A percentile compares a stretch with the other conserved stretches of the same genome.
phyloP scores from a whole-genome alignment of 2,329 filamentous ascomycete species.

The Simplicillium aogashimaense region DNA sequence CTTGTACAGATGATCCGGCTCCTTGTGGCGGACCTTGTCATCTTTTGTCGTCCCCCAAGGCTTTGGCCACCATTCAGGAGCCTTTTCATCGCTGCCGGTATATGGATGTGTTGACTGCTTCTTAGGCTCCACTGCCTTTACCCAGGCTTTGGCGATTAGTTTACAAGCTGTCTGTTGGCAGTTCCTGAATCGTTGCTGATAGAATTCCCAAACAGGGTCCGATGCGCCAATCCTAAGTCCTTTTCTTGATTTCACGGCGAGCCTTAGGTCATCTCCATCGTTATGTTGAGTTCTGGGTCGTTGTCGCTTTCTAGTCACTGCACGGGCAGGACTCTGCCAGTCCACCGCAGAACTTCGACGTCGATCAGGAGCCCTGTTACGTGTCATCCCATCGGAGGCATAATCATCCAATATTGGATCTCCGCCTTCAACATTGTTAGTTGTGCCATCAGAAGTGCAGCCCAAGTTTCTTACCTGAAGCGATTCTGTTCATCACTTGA shows the following conservation, averaged over 20 bases:
- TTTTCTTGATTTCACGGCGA: constrained; percentile 27
- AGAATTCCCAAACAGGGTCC: constrained; percentile 47
- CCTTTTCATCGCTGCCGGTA: constrained; percentile 51
- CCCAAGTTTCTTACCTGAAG: constrained; percentile 20
- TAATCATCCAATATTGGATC: constrained; percentile 24
- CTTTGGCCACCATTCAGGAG: constrained; percentile 59
- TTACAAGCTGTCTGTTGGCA: constrained; percentile 66
- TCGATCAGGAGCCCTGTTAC: constrained; percentile 17
- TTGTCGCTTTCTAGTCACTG: constrained; percentile 17
- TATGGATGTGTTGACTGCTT: constrained; percentile 70
- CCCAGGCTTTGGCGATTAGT: constrained; percentile 64
- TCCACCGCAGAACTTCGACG: constrained; percentile 22
- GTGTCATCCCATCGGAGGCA: constrained; percentile 13
- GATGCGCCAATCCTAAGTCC: constrained; percentile 43
- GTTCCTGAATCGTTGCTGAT: constrained; percentile 50
- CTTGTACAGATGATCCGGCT: constrained; percentile 65
- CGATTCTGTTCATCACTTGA: constrained; percentile 24
- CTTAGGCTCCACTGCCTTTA: constrained; percentile 66
- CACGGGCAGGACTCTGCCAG: constrained; percentile 19
- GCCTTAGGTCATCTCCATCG: constrained; percentile 29
- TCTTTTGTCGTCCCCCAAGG: constrained; percentile 38
- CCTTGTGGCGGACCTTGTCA: constrained; percentile 54
- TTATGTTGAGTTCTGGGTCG: constrained; percentile 25
- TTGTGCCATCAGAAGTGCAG: neutral
- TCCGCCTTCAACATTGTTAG: constrained; percentile 14